These are phyloP conservation scores for Podospora didyma DNA, from an alignment of 495 filamentous ascomycete species.

Conservation along the genomic window DNA sequence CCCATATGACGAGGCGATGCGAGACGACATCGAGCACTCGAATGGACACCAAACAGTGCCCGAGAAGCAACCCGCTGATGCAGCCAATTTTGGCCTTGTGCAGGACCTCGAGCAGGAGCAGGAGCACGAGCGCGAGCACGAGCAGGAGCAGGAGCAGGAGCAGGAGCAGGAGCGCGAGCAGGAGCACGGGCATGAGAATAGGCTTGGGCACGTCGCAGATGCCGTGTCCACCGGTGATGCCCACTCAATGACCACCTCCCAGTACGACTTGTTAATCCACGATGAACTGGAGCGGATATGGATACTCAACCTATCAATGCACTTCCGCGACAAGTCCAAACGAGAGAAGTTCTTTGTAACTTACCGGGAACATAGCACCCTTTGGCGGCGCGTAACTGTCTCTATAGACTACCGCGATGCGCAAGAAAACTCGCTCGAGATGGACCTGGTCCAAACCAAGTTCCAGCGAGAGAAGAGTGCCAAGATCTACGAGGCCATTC, in stretches of 20 bases:
- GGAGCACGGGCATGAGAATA: constrained; percentile 9
- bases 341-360: constrained; percentile 99
- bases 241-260: constrained; percentile 46
- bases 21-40: constrained; percentile 11
- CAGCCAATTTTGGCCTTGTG: too few relatives aligned
- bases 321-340: constrained; percentile 90
- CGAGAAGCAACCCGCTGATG: too few relatives aligned
- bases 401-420: constrained; percentile 90
- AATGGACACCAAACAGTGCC: constrained; percentile 11
- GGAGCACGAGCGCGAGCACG: constrained; percentile 7
- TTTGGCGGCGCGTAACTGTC: constrained; percentile 85
- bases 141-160: constrained; percentile 5
- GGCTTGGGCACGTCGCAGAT: constrained; percentile 13
- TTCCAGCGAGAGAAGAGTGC: constrained; percentile 92
- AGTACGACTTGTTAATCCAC: constrained; percentile 58
- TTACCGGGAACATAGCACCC: constrained; percentile 69
- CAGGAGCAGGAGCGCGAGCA: neutral
- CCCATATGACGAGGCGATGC: constrained; percentile 26
- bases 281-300: constrained; percentile 83
- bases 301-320: constrained; percentile 98
- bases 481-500: constrained; percentile 94
- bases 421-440: constrained; percentile 76
- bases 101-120: too few relatives aligned
- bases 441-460: constrained; percentile 68
- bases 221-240: constrained; percentile 28